phyloP scores from a whole-genome alignment of 1,139 yeast species.

The Suhomyces bokatorum region DNA sequence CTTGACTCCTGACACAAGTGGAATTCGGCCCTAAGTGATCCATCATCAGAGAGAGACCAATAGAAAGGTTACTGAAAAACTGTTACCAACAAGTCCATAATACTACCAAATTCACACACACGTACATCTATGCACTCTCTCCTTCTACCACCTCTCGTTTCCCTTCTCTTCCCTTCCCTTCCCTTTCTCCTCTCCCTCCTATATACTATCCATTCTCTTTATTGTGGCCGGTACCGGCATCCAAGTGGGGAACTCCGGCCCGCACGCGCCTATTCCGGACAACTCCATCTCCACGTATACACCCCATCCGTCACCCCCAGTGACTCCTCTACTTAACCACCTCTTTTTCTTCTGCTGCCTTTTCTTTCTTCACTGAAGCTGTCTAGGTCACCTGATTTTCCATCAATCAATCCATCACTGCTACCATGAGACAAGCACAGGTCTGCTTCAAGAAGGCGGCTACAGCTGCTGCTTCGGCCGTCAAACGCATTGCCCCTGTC shows the following conservation, averaged over 20 bases:
- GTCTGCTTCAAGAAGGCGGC: constrained; percentile 29
- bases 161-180: not conserved
- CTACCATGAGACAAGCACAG: constrained; percentile 26
- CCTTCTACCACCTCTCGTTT: too few relatives aligned
- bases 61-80: too few relatives aligned
- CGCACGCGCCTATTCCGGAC: not conserved
- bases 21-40: too few relatives aligned
- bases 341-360: not conserved
- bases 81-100: too few relatives aligned
- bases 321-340: not conserved
- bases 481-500: constrained; percentile 16
- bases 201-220: not conserved
- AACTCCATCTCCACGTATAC: not conserved
- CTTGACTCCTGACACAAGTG: too few relatives aligned
- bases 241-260: not conserved
- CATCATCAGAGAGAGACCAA: too few relatives aligned
- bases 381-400: not conserved
- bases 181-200: not conserved
- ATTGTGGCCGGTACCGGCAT: not conserved
- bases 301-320: not conserved
- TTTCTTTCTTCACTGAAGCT: not conserved
- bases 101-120: too few relatives aligned
- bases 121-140: too few relatives aligned
- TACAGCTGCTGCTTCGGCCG: constrained; percentile 12
- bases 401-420: not conserved